Base-by-base conservation (phyloP, 2,329 filamentous ascomycete species). In the Penicillium carneum region DNA sequence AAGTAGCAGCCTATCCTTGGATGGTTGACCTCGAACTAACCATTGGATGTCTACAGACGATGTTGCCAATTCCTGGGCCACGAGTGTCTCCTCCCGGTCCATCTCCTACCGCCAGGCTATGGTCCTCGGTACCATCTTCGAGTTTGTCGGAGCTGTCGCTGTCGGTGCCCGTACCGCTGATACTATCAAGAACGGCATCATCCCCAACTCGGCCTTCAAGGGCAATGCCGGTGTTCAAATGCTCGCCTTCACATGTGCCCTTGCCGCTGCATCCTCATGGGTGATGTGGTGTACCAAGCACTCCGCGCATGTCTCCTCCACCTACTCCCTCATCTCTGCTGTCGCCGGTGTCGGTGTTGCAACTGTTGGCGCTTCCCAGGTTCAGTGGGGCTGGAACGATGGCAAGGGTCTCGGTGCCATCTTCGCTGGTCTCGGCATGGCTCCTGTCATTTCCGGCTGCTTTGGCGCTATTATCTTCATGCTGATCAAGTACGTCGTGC, bases 61-160 rank as follows among this genome's bases (percentile, higher is more conserved):
- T 89, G 90, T 94, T 59, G 90, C 91, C 73, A 94, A 94, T 79
- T 82, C 90, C 52, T 93, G 90, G 88, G 90, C 90, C 8, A 93
- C 91, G 69, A 89, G 86, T 71, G 90, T 93, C 61, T 93, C 90
- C 20, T 93, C 90, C n/a, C 82, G 90, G 56, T 93, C 90, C 67
- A 67, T 75, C 60, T 71, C 71, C 26, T 75, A 75, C 43, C 67
- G 72, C 16, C 72, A 74, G 65, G 73, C 73, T 26, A 75, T 75
- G 73, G 42, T 75, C 20, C 71, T 90, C 49, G 86, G 87, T 49
- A 84, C 85, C 48, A 76, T 90, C 64, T 90, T 90, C 76, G 89
- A 91, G 76, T 82, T 90, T 76, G 76, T 86, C 48, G 89, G 88
- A 48, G 88, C 88, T 65, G 81, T 90, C 69, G 82, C 86, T 4